Evolutionary conservation across 163 green algal genomes (phyloP).

Genomic region (Volvox carteri): DNA sequence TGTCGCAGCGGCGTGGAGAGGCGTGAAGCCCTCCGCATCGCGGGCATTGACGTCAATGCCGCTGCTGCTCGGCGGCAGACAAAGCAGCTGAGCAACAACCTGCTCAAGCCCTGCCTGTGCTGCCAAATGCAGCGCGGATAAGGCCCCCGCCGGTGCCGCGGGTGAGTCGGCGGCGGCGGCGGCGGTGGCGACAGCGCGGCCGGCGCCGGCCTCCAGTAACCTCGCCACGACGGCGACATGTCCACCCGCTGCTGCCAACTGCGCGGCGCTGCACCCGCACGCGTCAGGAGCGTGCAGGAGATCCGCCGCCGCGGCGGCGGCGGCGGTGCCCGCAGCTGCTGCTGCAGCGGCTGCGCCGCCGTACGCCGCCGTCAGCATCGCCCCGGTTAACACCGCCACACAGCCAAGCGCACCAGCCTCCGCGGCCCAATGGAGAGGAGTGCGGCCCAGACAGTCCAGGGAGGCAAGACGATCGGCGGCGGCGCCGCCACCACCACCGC

Average conservation of each 20-base stretch:
- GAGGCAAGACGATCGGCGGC: conserved; percentile 11
- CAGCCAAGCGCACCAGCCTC: conserved; percentile 1
- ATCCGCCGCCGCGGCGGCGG: background rate
- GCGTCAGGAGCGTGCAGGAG: conserved; percentile 34
- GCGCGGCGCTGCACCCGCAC: conserved; percentile 36
- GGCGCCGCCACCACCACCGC: background rate
- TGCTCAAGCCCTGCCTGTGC: conserved; percentile 43
- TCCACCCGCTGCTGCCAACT: conserved; percentile 54
- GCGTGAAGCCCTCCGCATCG: conserved; percentile 74
- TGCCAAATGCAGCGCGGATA: conserved; percentile 56
- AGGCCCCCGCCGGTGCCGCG: background rate
- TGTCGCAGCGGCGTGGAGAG: conserved; percentile 78
- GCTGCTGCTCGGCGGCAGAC: background rate
- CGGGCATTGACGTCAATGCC: conserved; percentile 33
- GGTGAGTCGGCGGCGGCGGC: background rate
- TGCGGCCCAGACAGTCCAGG: conserved; percentile 33
- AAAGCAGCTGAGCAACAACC: conserved; percentile 27
- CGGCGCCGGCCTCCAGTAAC: conserved; percentile 40
- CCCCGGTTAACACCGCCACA: conserved; percentile 17
- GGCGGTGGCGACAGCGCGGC: background rate
- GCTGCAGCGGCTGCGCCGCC: background rate
- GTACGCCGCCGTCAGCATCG: background rate
- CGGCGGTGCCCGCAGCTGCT: background rate
- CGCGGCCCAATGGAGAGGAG: conserved; percentile 46
- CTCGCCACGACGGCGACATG: conserved; percentile 40